phyloP scores from a whole-genome alignment of 2,329 filamentous ascomycete species.

The Eutypella sp. region DNA sequence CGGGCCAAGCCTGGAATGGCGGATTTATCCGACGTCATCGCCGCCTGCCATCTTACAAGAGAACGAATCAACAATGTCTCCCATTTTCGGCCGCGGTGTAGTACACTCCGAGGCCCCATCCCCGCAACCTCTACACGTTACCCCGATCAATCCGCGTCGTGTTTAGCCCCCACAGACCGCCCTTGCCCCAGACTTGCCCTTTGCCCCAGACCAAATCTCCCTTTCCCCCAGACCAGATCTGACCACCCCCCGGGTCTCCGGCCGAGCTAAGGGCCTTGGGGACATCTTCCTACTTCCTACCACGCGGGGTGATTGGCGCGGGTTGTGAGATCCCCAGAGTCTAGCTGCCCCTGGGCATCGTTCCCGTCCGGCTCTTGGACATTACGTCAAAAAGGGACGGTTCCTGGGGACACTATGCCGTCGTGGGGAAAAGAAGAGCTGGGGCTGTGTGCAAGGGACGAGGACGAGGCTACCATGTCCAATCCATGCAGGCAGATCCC shows the following conservation, averaged over 20 bases:
- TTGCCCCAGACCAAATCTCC: too few relatives aligned
- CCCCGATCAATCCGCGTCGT: not conserved
- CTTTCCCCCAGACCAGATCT: too few relatives aligned
- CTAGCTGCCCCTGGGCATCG: not conserved
- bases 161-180: not conserved
- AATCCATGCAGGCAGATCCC: too few relatives aligned
- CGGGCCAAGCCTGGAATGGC: too few relatives aligned
- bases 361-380: not conserved
- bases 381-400: not conserved
- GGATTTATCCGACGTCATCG: too few relatives aligned
- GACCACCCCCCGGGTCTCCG: not conserved
- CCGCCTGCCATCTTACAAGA: too few relatives aligned
- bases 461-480: not conserved
- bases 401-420: not conserved
- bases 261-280: not conserved
- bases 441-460: too few relatives aligned
- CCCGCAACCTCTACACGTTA: not conserved
- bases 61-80: too few relatives aligned
- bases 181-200: too few relatives aligned
- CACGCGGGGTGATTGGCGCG: not conserved
- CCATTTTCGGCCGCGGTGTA: too few relatives aligned
- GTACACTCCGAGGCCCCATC: too few relatives aligned
- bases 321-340: not conserved
- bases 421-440: too few relatives aligned
- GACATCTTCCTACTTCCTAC: not conserved